A percentile compares a stretch with the other conserved stretches of the same genome.
Evolutionary conservation across 495 filamentous ascomycete genomes (phyloP).

Genomic region (Staphylotrichum longicolle): DNA sequence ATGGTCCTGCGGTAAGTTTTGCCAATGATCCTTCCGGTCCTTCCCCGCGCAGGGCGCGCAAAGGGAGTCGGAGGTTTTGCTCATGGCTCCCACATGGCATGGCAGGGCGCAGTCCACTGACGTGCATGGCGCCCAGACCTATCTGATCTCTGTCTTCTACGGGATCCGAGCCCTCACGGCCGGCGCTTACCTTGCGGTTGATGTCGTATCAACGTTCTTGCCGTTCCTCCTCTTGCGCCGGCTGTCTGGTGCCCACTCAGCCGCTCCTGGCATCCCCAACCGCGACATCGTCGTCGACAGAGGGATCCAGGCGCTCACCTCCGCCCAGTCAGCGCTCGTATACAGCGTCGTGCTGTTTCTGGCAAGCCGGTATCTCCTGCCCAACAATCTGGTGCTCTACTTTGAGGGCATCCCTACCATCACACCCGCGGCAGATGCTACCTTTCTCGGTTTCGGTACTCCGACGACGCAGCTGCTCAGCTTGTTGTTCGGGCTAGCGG

Average conservation of each 20-base stretch:
- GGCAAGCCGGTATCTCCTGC: slow-evolving; percentile 64
- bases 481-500: slow-evolving; percentile 60
- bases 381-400: slow-evolving; percentile 62
- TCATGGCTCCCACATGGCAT: slow-evolving; percentile 15
- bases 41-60: slow-evolving; percentile 13
- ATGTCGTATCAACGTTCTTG: slow-evolving; percentile 61
- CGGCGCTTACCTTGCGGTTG: slow-evolving; percentile 57
- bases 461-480: slow-evolving; percentile 35
- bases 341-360: slow-evolving; percentile 65
- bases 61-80: slow-evolving; percentile 14
- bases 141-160: slow-evolving; percentile 74
- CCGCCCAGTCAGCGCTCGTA: slow-evolving; percentile 62
- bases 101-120: slow-evolving; percentile 23
- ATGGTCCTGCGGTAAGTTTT: slow-evolving; percentile 61
- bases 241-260: slow-evolving; percentile 58
- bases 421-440: slow-evolving; percentile 57
- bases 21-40: background rate
- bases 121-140: slow-evolving; percentile 43
- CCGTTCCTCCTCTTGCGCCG: slow-evolving; percentile 71
- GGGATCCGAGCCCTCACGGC: slow-evolving; percentile 57
- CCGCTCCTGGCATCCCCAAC: slow-evolving; percentile 60
- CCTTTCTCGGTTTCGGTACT: slow-evolving; percentile 56
- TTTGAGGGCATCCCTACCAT: slow-evolving; percentile 68
- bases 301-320: slow-evolving; percentile 59
- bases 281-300: slow-evolving; percentile 67